phyloP scores from a whole-genome alignment of 331 rosid species.

The Quercus phellos region DNA sequence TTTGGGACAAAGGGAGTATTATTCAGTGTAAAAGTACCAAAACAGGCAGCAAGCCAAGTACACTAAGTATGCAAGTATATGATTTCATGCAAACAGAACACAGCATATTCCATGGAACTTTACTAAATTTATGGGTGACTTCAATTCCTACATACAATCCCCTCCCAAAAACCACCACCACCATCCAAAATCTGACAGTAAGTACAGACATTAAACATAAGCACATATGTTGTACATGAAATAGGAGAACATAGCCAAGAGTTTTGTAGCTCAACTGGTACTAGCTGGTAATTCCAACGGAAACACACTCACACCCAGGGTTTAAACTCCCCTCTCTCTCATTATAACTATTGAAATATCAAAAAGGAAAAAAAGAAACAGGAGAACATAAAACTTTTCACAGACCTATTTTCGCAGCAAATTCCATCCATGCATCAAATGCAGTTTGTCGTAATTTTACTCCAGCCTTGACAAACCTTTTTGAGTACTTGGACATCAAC shows the following conservation, averaged over 20 bases:
- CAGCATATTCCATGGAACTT: constrained; percentile 6
- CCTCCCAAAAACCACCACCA: constrained; percentile 1
- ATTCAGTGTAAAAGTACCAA: background rate
- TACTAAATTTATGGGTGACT: background rate
- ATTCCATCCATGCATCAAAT: constrained; percentile 66
- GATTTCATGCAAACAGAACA: background rate
- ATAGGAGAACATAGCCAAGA: constrained; percentile 1
- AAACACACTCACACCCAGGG: too few relatives aligned
- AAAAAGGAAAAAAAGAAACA: background rate
- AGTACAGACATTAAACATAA: background rate
- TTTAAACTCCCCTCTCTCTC: too few relatives aligned
- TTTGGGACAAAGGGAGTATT: background rate
- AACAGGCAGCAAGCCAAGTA: background rate
- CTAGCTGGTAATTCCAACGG: too few relatives aligned
- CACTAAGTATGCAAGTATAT: background rate
- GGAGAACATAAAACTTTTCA: constrained; percentile 3
- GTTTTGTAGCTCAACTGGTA: too few relatives aligned
- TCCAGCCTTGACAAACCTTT: constrained; percentile 63
- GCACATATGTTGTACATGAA: background rate
- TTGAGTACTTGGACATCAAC: constrained; percentile 67
- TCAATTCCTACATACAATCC: constrained; percentile 12
- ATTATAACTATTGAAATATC: too few relatives aligned
- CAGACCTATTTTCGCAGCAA: constrained; percentile 78
- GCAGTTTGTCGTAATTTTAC: constrained; percentile 72
- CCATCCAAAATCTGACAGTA: background rate